Base-by-base conservation (phyloP, 805 yeast genomes). In the Myxozyma melibiosi region DNA sequence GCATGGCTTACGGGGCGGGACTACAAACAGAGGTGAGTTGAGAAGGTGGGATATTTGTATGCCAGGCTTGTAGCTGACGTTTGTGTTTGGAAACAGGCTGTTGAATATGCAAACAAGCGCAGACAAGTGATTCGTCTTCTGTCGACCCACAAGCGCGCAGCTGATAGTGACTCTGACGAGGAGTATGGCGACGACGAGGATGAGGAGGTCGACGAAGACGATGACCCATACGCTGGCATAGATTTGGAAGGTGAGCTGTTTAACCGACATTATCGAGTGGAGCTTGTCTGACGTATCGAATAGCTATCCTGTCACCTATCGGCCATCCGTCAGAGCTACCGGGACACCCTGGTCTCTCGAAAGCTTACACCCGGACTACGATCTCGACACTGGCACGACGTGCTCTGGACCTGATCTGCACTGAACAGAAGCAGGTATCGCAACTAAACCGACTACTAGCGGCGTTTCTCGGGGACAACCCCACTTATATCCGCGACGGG, bases 391-490 rank as follows among this genome's bases (percentile, higher is more conserved):
- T 94, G 62, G 88, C 96, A 0, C 73, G 75, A 16, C 89, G 90
- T 59, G 82, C 94, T 16, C 82, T 91, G 25, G 86, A 86, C 51
- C 74, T 85, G 59, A 86, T 94, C 48, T 91, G 88, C 68, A 80
- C 81, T 40, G 99, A 94, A 68, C 96, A 90, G 66, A 78, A 80
- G 27, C 84, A 84, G 34, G 86, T 88, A n/a, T 83, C 84, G 56
- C 81, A 84, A 67, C 75, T 90, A 51, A 81, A 86, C 42, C 83
- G 82, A 66, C 76, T 92, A 43, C 78, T 94, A 72, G 88, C 85
- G 60, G 84, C 87, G 0, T 83, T 92, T 64, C 76, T 92, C 48
- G 97, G 97, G 3, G 98, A 92, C 68, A 92, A 89, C 68, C 87
- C 95, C 62, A 77, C 77, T 42, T 83, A 83, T 53, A 72, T 86